Percentiles rank a stretch among this genome's conserved stretches.
phyloP scores from a whole-genome alignment of 2,329 filamentous ascomycete genomes.

The Pyricularia pennisetigena region DNA sequence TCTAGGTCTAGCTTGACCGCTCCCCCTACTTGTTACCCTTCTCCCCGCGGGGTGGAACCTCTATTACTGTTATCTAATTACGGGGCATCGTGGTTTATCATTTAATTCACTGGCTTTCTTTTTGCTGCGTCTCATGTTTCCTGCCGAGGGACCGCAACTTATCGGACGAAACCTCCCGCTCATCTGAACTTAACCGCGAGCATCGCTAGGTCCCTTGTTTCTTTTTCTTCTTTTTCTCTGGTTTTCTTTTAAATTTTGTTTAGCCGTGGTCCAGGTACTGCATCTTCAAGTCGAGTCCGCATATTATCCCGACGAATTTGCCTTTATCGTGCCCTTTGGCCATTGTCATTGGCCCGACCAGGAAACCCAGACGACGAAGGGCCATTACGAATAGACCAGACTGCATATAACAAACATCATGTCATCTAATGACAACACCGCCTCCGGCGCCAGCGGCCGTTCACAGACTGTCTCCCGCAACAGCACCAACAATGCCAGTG shows the following conservation, averaged over 20 bases:
- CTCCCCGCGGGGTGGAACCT: neutral
- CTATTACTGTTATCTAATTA: neutral
- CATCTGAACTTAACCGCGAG: neutral
- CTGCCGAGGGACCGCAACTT: neutral
- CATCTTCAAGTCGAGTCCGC: neutral
- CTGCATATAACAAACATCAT: neutral
- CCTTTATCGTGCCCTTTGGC: neutral
- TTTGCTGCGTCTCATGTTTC: neutral
- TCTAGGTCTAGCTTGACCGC: neutral
- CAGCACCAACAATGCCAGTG: conserved; percentile 6
- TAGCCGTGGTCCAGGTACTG: neutral
- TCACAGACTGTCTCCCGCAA: neutral
- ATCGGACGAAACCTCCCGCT: neutral
- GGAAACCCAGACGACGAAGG: neutral
- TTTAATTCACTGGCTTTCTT: neutral
- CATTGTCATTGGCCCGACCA: neutral
- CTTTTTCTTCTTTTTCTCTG: no score
- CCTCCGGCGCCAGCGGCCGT: neutral
- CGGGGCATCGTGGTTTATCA: neutral
- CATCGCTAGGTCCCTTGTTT: neutral
- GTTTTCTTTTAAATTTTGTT: no score
- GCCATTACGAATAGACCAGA: neutral
- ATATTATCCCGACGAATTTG: neutral
- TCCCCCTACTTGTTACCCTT: neutral
- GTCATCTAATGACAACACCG: neutral